Base-by-base conservation (phyloP, 2,329 filamentous ascomycete species). In the Dothistroma septosporum region DNA sequence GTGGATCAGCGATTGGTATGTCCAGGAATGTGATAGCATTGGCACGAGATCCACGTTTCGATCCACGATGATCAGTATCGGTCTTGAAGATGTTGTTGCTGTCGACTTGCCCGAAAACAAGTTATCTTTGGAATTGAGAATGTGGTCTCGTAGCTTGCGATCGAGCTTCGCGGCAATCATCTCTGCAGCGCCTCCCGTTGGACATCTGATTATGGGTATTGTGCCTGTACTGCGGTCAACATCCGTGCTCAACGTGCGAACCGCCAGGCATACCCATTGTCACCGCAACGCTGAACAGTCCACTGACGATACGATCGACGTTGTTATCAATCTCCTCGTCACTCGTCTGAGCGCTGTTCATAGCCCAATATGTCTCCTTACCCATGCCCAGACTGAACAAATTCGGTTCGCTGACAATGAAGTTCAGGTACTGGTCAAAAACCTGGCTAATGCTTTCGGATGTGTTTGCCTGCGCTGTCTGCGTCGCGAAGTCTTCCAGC, bases 1-100 rank as follows among this genome's bases (percentile, higher is more conserved):
- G 65, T 87, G 89, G 16, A 96, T 90, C 11, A 96, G 80, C 8
- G 90, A 94, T 75, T 96, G 92, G 69, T 96, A 89, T 4, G 86
- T 92, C 89, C 89, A 92, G 1, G 92, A 97, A 76, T 99, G 94
- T 14, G 93, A 97, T n/a, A 99, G 83, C 94, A 99, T 97, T 2
- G 94, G 92, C 65, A 96, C 91, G 57, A 99, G 79, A 75, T 99
- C 94, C 49, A 99, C 87, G 71, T 97, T 97, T 68, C 94, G 88
- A 76, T 99, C 94, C 53, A 97, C 88, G 56, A 99, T 89, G 66
- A 99, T 86, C 50, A 99, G 85, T 0, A 97, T 91, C 0, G 95
- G 94, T 53, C 95, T 82, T 24, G 91, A 90, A 9, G 87, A 85
- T 0, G 89, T 87, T 16, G 82, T 77, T n/a, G 81, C 79, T 49